Evolutionary conservation across 208 protist species (phyloP).

Genomic region (Hexamita inflata): DNA sequence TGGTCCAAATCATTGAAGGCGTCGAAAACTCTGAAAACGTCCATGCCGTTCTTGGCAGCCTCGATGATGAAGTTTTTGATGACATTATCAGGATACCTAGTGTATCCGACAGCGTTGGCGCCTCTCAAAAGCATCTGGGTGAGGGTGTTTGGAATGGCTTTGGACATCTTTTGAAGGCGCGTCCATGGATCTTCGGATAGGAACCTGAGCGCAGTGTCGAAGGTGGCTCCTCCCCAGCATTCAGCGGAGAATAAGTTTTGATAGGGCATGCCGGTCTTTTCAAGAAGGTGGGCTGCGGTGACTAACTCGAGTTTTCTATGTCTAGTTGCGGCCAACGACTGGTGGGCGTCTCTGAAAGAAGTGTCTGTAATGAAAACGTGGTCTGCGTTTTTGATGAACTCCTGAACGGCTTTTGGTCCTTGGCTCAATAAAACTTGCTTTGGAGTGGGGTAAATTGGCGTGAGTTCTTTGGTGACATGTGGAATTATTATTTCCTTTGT

Average conservation of each 20-base stretch:
- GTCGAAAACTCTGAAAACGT: constrained; percentile 74
- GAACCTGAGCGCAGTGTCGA: constrained; percentile 64
- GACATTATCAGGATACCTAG: constrained; percentile 66
- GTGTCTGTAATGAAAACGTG: constrained; percentile 63
- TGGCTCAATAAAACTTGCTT: neutral
- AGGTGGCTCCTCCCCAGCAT: constrained; percentile 68
- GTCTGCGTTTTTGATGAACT: constrained; percentile 35
- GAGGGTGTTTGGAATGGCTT: constrained; percentile 62
- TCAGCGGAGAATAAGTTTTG: constrained; percentile 49
- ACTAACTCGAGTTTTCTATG: constrained; percentile 62
- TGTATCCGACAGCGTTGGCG: constrained; percentile 71
- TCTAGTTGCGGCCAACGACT: constrained; percentile 66
- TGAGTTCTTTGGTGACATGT: too few species aligned
- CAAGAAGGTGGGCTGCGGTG: constrained; percentile 42
- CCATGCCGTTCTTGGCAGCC: constrained; percentile 58
- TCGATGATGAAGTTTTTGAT: constrained; percentile 58
- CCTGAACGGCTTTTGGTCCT: constrained; percentile 27
- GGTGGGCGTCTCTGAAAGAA: constrained; percentile 61
- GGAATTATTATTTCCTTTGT: too few species aligned
- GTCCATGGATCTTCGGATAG: constrained; percentile 63
- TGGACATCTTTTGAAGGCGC: constrained; percentile 51
- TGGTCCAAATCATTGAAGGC: constrained; percentile 66
- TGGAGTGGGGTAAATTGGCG: too few species aligned
- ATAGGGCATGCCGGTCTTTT: constrained; percentile 32
- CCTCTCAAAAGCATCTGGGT: constrained; percentile 69